Percentiles rank a stretch among this genome's conserved stretches.
These are phyloP conservation scores for Macrolepiota fuliginosa DNA, from an alignment of 768 basidiomycete genomes.

Conservation along the genomic window DNA sequence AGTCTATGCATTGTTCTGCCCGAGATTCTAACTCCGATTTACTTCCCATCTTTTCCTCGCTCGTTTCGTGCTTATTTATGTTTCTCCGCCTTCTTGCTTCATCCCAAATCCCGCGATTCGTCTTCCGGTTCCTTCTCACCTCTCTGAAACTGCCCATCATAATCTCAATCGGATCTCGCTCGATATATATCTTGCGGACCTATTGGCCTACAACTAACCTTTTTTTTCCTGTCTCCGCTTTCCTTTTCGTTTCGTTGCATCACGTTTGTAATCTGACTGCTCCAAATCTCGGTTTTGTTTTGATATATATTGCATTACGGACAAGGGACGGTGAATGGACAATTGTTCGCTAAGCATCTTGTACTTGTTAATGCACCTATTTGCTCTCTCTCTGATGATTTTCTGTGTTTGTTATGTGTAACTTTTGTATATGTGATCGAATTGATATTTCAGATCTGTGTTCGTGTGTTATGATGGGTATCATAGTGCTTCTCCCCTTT, in stretches of 20 bases:
- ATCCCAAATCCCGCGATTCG: constrained; percentile 16
- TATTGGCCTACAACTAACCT: not conserved
- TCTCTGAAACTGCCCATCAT: not conserved
- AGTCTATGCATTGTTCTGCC: not conserved
- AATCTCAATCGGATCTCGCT: not conserved
- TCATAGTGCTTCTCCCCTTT: not conserved
- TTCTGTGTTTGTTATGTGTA: constrained; percentile 26
- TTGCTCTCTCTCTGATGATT: constrained; percentile 9
- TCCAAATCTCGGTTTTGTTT: constrained; percentile 12
- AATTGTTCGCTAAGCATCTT: constrained; percentile 32
- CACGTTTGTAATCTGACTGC: not conserved
- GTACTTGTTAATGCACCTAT: constrained; percentile 38
- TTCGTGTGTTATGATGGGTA: not conserved
- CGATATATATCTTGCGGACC: not conserved
- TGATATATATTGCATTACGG: constrained; percentile 25
- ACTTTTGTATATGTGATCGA: constrained; percentile 23
- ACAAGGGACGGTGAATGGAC: constrained; percentile 57
- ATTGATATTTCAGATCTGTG: not conserved
- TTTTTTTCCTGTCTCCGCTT: not conserved
- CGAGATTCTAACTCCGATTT: constrained; percentile 6
- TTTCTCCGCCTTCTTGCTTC: constrained; percentile 18
- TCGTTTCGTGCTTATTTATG: constrained; percentile 17
- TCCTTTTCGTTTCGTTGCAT: not conserved
- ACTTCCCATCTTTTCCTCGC: constrained; percentile 6
- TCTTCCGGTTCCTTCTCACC: not conserved